phyloP scores from a whole-genome alignment of 768 basidiomycete genomes.

The Gymnopilus dilepis region DNA sequence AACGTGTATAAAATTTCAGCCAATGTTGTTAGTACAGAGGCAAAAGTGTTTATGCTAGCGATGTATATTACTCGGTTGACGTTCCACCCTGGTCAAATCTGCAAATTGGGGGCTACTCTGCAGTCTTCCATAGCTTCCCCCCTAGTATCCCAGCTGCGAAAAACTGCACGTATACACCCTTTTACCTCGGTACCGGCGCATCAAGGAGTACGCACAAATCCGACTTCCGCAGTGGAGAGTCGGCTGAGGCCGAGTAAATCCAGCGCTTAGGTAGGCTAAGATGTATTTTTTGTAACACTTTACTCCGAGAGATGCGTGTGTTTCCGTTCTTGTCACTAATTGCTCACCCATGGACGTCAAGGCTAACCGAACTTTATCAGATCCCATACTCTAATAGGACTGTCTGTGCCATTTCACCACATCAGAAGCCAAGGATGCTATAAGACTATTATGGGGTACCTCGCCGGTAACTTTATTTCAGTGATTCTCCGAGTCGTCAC shows the following conservation, averaged over 20 bases:
- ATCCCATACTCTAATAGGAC: not conserved
- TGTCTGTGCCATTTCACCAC: not conserved
- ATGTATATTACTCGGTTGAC: no score
- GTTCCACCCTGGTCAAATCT: no score
- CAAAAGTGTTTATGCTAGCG: no score
- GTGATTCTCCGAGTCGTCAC: not conserved
- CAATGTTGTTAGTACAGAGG: no score
- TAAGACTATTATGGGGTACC: not conserved
- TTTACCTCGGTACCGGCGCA: not conserved
- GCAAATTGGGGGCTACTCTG: no score
- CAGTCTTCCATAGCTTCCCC: no score
- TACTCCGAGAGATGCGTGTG: constrained; percentile 1
- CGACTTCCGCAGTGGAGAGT: not conserved
- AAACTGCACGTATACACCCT: no score
- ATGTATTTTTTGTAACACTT: not conserved
- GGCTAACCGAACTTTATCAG: constrained; percentile 10
- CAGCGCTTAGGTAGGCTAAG: constrained; percentile 11
- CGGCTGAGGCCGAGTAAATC: not conserved
- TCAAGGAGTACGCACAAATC: not conserved
- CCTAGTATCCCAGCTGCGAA: no score
- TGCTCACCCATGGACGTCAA: constrained; percentile 5
- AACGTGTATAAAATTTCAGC: not conserved
- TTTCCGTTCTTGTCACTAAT: constrained; percentile 1
- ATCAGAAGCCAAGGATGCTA: constrained; percentile 5
- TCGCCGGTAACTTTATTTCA: constrained; percentile 2